Evolutionary conservation across 139 green algal genomes (phyloP), one percentile per base, ranked within the genome.

Genomic region (Chlorella sp.): DNA sequence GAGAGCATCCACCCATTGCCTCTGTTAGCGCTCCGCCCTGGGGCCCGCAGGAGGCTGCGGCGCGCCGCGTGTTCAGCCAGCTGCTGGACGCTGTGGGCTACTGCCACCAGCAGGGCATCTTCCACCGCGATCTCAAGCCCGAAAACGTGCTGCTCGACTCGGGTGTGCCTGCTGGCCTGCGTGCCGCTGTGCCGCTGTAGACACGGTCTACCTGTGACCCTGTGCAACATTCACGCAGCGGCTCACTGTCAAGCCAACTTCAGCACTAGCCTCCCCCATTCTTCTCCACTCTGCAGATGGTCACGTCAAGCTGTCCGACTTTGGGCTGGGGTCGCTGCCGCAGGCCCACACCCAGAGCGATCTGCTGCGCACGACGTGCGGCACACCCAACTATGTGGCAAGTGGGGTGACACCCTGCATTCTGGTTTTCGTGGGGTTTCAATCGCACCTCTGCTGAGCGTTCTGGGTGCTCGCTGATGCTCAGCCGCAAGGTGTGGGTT

Each of bases 331-430:
- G 12, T 70, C 83, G 3, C 75, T 94, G 57, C 56, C 44, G n/a
- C 51, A 86, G 34, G 25, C 56, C 0, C n/a, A 28, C 17, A 47
- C 65, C 15, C 39, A 68, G 28, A 62, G 78, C 28, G 30, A 34
- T 25, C 47, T 81, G 30, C 83, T 96, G 41, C 86, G 83, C 30
- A 97, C 94, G 1, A 91, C 86, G 0, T 97, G 94, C 78, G 94
- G 94, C 67, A 97, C 94, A 3, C 94, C 94, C 32, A 95, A 96
- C 84, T 97, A 96, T 74, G 91, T 93, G 23, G 94, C 94, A 21
- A 60, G 51, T 60, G 51, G 51, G 12, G 51, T 15, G 2, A 11
- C 63, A 7, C 13, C 63, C 63, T 69, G 63, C 63, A n/a, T 69
- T 26, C 62, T 32, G 23, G 20, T 17, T 11, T 7, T 7, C 44